Evolutionary conservation across 2,329 filamentous ascomycete genomes (phyloP).

Genomic region (Botryotinia narcissicola): DNA sequence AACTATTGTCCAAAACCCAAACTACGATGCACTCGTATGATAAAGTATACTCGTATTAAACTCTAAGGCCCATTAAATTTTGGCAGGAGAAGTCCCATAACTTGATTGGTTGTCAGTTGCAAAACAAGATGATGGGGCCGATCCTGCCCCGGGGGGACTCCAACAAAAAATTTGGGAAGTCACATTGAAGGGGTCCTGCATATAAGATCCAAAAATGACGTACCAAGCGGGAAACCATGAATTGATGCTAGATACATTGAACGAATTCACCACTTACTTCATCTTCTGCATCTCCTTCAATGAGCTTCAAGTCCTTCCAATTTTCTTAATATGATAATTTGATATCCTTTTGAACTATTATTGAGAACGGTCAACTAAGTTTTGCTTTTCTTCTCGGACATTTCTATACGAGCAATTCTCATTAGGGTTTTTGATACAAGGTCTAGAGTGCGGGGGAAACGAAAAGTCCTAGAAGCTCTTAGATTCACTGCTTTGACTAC

Average conservation of each 20-base stretch:
- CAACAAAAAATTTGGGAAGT: not conserved
- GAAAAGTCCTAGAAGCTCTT: not conserved
- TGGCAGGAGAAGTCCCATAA: not conserved
- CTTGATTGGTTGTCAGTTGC: not conserved
- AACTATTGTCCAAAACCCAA: not conserved
- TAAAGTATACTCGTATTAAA: not conserved
- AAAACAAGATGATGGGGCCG: not conserved
- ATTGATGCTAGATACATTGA: not conserved
- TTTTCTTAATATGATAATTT: not conserved
- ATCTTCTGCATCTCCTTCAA: not conserved
- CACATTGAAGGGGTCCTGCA: slow-evolving; percentile 4
- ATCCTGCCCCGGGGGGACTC: not conserved
- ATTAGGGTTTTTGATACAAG: not conserved
- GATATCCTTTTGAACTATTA: not conserved
- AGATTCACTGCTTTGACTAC: not conserved
- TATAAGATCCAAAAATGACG: not conserved
- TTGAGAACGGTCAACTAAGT: not conserved
- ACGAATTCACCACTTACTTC: not conserved
- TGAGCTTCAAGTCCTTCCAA: not conserved
- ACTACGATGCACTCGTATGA: not conserved
- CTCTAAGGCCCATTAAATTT: not conserved
- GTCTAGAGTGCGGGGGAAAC: not conserved
- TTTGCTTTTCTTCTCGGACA: not conserved
- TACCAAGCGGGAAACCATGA: not conserved
- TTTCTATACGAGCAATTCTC: not conserved